Evolutionary conservation across 768 basidiomycete species (phyloP).

Genomic region (Podaxis sp.): DNA sequence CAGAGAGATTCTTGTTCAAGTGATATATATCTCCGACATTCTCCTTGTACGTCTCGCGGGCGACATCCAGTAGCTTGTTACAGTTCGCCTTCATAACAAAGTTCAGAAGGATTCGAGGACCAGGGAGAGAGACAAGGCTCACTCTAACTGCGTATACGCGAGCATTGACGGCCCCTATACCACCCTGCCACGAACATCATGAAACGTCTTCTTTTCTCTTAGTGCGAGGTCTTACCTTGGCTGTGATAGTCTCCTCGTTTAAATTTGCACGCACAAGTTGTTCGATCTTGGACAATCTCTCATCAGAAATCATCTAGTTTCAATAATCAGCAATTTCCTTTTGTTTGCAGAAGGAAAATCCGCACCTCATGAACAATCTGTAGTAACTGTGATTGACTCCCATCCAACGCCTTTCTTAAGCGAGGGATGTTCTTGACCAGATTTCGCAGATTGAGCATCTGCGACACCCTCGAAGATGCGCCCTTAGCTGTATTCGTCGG

Average conservation of each 20-base stretch:
- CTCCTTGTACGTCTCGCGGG: conserved; percentile 92
- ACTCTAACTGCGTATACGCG: conserved; percentile 89
- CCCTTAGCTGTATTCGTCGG: conserved; percentile 54
- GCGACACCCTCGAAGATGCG: conserved; percentile 67
- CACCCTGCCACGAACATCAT: conserved; percentile 46
- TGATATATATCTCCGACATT: conserved; percentile 86
- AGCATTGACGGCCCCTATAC: conserved; percentile 72
- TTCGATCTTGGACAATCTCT: conserved; percentile 65
- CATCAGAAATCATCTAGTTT: conserved; percentile 70
- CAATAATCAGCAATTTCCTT: background rate
- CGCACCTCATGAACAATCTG: conserved; percentile 60
- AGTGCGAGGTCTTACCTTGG: conserved; percentile 48
- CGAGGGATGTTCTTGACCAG: conserved; percentile 67
- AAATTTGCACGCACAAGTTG: conserved; percentile 57
- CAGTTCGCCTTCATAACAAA: conserved; percentile 55
- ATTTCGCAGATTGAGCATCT: conserved; percentile 78
- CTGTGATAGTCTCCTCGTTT: conserved; percentile 66
- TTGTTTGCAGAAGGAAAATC: background rate
- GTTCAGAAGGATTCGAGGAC: background rate
- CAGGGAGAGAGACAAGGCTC: background rate
- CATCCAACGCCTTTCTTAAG: conserved; percentile 60
- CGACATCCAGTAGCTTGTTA: conserved; percentile 88
- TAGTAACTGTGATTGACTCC: conserved; percentile 60
- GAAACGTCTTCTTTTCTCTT: background rate
- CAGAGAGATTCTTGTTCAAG: conserved; percentile 56